Evolutionary conservation across 163 green algal species (phyloP).

Genomic region (Chloromonas sp.): DNA sequence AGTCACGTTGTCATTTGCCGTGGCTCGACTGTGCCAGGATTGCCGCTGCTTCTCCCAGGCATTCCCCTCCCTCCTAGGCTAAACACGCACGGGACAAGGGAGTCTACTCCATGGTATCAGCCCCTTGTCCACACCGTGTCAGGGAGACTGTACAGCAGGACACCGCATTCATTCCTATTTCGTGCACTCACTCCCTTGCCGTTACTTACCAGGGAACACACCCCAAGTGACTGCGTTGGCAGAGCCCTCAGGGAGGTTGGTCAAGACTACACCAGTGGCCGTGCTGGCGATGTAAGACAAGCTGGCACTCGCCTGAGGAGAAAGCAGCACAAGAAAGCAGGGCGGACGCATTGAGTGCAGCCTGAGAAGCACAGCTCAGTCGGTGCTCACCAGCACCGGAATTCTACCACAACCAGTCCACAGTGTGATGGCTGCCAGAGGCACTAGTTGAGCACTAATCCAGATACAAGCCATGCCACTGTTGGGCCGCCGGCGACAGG

Average conservation of each 20-base stretch:
- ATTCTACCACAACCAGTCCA: too few species aligned
- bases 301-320: constrained; percentile 10
- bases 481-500: too few species aligned
- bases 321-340: too few species aligned
- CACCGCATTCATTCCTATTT: not conserved
- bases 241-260: constrained; percentile 33
- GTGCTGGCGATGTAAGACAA: constrained; percentile 73
- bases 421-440: too few species aligned
- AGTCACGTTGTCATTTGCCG: not conserved
- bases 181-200: not conserved
- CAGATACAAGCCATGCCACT: too few species aligned
- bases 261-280: constrained; percentile 36
- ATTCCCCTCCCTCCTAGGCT: too few species aligned
- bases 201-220: constrained; percentile 66
- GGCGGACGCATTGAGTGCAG: too few species aligned
- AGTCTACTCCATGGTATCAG: not conserved
- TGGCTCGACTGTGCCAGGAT: too few species aligned
- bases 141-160: not conserved
- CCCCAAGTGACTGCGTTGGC: constrained; percentile 85
- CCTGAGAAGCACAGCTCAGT: too few species aligned
- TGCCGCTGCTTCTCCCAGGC: too few species aligned
- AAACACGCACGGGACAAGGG: not conserved
- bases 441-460: too few species aligned
- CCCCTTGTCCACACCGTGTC: not conserved
- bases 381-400: too few species aligned